These are phyloP conservation scores for Allium cepa DNA, from an alignment of 106 monocot species.

Conservation along the genomic window DNA sequence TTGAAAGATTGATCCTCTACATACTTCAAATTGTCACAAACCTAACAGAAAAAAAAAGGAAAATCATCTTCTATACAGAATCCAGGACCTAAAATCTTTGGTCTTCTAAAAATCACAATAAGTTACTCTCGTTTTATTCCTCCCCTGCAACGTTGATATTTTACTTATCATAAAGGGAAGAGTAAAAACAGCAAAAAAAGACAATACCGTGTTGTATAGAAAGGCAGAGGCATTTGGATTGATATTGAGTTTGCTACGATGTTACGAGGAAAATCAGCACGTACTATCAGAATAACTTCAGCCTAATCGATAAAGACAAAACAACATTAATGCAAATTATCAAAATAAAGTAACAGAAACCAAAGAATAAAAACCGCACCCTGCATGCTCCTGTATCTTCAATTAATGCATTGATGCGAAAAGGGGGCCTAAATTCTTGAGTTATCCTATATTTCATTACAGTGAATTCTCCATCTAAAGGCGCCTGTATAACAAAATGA, in stretches of 20 bases:
- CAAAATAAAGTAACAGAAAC: constrained; percentile 2
- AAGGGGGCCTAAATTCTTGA: constrained; percentile 96
- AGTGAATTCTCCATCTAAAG: constrained; percentile 96
- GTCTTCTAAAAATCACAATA: no score
- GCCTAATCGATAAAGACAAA: constrained; percentile 36
- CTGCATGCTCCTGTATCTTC: constrained; percentile 83
- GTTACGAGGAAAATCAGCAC: constrained; percentile 77
- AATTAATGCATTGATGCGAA: constrained; percentile 82
- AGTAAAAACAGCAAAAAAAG: constrained; percentile 1
- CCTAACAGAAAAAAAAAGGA: no score
- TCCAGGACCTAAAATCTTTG: no score
- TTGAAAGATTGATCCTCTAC: no score
- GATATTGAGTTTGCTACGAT: constrained; percentile 62
- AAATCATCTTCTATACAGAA: no score
- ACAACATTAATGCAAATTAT: neutral
- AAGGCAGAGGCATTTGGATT: constrained; percentile 89
- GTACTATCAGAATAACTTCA: constrained; percentile 82
- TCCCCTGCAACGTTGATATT: no score
- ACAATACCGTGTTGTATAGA: constrained; percentile 75
- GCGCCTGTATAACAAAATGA: constrained; percentile 38
- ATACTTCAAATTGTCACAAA: no score
- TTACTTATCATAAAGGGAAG: no score
- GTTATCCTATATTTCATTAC: constrained; percentile 99
- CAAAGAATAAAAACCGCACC: constrained; percentile 18
- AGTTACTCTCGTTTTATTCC: no score